These are phyloP conservation scores for Paragyromitra xinjiangensis DNA, from an alignment of 495 filamentous ascomycete genomes.

Conservation along the genomic window DNA sequence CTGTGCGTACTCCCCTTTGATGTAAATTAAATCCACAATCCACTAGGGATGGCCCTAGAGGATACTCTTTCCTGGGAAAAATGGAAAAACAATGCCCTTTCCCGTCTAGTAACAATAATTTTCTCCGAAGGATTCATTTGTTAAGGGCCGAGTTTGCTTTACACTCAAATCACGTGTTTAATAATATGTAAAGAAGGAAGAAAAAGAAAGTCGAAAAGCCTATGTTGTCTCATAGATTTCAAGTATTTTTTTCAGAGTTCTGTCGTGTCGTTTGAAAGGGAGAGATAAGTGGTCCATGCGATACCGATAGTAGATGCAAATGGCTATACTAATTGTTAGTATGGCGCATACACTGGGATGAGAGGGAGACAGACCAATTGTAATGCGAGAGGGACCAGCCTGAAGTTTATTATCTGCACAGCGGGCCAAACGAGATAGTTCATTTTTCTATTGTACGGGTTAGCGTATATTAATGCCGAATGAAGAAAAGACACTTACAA, in stretches of 20 bases:
- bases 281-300: conserved; percentile 98
- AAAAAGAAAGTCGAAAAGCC: not conserved
- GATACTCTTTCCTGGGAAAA: not conserved
- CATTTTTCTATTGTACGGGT: conserved; percentile 67
- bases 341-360: not conserved
- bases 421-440: conserved; percentile 95
- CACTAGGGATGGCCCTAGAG: not conserved
- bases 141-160: not conserved
- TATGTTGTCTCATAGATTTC: not conserved
- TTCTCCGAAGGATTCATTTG: not conserved
- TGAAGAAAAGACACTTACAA: conserved; percentile 63
- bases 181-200: not conserved
- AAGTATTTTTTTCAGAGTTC: conserved; percentile 59
- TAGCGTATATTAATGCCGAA: not conserved
- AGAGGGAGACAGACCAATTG: conserved; percentile 78
- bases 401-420: conserved; percentile 96
- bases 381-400: conserved; percentile 90
- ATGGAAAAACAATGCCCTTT: not conserved
- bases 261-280: conserved; percentile 88
- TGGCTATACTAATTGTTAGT: conserved; percentile 66
- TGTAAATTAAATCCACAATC: not conserved
- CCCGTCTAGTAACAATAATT: not conserved
- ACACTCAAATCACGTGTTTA: not conserved
- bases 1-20: not conserved
- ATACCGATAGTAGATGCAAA: conserved; percentile 98